These are phyloP conservation scores for Oryza glumipatula DNA, from an alignment of 176 grass and related monocot genomes.

Conservation along the genomic window DNA sequence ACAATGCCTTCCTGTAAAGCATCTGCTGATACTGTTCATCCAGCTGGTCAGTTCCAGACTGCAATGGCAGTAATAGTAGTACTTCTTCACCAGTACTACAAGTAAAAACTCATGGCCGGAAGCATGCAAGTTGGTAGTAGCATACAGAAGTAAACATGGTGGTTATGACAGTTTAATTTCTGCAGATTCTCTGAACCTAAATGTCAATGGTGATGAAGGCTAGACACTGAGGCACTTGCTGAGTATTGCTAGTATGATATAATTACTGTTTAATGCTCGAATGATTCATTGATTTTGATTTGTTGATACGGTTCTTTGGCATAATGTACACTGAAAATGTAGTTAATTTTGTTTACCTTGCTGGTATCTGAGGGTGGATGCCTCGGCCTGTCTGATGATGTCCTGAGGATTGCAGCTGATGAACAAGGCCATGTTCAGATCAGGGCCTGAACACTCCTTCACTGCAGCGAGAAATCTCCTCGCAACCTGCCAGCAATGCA, in stretches of 20 bases:
- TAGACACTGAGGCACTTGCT: neutral
- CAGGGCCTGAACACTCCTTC: constrained; percentile 48
- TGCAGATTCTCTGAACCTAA: neutral
- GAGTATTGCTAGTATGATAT: neutral
- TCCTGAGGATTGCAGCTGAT: constrained; percentile 63
- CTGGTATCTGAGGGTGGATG: constrained; percentile 64
- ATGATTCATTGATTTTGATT: neutral
- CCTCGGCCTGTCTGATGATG: constrained; percentile 68
- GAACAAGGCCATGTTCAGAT: constrained; percentile 76
- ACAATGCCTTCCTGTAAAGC: neutral
- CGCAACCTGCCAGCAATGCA: constrained; percentile 51
- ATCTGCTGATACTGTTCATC: neutral
- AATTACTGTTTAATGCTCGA: too few species aligned
- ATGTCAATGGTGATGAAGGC: neutral
- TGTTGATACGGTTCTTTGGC: neutral
- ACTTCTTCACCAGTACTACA: too few species aligned
- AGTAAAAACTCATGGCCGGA: neutral
- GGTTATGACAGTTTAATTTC: neutral
- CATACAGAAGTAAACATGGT: neutral
- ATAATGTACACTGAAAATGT: neutral
- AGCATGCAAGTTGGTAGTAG: too few species aligned
- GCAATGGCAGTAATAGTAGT: neutral
- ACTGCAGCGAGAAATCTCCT: constrained; percentile 70
- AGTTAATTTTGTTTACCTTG: constrained; percentile 47
- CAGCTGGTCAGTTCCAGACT: neutral